Evolutionary conservation across 345 rosid species (phyloP), one percentile per base, ranked within the genome.

Genomic region (Aethionema arabicum): DNA sequence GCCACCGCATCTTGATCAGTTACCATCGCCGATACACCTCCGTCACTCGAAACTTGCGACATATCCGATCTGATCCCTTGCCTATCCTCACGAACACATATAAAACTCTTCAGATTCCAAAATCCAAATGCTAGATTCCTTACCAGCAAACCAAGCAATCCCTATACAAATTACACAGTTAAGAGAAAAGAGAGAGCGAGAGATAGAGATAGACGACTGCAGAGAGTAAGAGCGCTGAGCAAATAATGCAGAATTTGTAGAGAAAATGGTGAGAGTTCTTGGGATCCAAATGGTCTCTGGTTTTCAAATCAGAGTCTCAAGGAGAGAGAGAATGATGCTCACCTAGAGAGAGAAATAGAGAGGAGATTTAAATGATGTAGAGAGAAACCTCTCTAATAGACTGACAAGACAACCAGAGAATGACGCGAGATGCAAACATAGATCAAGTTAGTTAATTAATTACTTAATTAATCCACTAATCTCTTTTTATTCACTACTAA

Each of bases 31-130:
- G 61, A 38, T 30, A 35, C 48, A 39, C 46, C 72, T 14, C 63
- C 65, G 59, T 63, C 74, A 33, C 47, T 72, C 57, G 72, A 61
- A 55, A 61, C 41, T 31, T 70, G 69, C 5, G 68, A 48, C 74
- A 70, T 70, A 53, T 56, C 69, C 65, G 65, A 72, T 70, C 69
- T 70, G 54, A 62, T 47, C 53, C 41, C 55, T 48, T 50, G 12
- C 13, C 5, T 45, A 0, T 8, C 13, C 30, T 61, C 58, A 61
- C 61, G 32, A 11, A 55, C 57, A 50, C 74, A 70, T 63, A 40
- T 50, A 56, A 56, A 32, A 45, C 39, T 44, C 49, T 32, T 43
- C 66, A 37, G 30, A 65, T 58, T 59, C 70, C 51, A 49, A 67
- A 35, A 15, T 31, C 54, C 21, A 49, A 32, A 27, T 21, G 16